phyloP scores from a whole-genome alignment of 768 basidiomycete species.

The Boletus sensibilis region DNA sequence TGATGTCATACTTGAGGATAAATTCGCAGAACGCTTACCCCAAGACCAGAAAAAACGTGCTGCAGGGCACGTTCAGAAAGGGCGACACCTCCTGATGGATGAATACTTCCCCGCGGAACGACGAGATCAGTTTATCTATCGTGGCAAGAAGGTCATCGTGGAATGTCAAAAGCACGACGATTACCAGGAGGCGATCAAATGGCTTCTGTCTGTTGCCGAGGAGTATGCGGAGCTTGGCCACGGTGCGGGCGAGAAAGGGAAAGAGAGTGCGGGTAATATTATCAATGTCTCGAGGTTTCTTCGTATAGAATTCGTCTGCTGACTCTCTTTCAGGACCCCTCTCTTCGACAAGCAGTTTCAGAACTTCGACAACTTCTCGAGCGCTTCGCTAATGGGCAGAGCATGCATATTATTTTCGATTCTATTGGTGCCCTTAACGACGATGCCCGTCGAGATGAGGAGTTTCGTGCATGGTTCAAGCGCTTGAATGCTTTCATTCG shows the following conservation, averaged over 20 bases:
- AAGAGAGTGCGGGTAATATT: slow-evolving; percentile 24
- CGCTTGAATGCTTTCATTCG: slow-evolving; percentile 61
- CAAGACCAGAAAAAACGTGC: slow-evolving; percentile 63
- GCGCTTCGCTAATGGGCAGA: slow-evolving; percentile 79
- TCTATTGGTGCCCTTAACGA: slow-evolving; percentile 69
- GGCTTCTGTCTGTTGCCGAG: slow-evolving; percentile 64
- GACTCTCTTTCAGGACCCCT: slow-evolving; percentile 43
- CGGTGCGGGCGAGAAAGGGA: slow-evolving; percentile 35
- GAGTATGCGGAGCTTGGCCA: slow-evolving; percentile 60
- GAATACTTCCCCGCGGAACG: slow-evolving; percentile 91
- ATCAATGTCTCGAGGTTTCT: slow-evolving; percentile 9
- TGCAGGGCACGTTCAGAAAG: slow-evolving; percentile 52
- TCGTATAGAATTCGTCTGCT: slow-evolving; percentile 12
- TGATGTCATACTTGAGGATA: slow-evolving; percentile 32
- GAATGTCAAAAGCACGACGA: slow-evolving; percentile 92
- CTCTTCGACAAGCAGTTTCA: slow-evolving; percentile 52
- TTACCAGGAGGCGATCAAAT: slow-evolving; percentile 79
- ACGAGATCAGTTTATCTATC: slow-evolving; percentile 89
- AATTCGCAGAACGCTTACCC: slow-evolving; percentile 57
- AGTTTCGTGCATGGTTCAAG: slow-evolving; percentile 72
- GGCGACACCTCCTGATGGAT: slow-evolving; percentile 68
- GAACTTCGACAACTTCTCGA: slow-evolving; percentile 84
- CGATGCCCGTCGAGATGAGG: slow-evolving; percentile 72
- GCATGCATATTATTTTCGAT: slow-evolving; percentile 66
- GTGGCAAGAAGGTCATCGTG: slow-evolving; percentile 89